Evolutionary conservation across 2,329 filamentous ascomycete genomes (phyloP).

Genomic region (Paracorniculantispora psalliotae): DNA sequence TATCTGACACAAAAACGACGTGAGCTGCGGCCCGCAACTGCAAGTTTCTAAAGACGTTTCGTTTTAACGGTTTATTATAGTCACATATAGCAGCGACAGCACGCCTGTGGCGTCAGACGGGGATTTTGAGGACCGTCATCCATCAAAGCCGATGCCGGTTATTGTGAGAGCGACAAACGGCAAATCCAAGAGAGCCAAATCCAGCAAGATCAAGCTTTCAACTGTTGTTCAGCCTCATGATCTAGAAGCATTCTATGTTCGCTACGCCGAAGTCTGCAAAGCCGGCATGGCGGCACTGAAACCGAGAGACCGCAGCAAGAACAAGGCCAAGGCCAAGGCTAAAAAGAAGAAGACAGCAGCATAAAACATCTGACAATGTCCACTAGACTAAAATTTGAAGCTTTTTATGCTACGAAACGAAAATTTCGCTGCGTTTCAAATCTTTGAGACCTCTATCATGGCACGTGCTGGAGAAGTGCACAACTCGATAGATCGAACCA

Average conservation of each 20-base stretch:
- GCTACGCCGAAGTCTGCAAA: conserved; percentile 90
- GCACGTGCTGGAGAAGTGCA: no score
- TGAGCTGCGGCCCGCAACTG: conserved; percentile 32
- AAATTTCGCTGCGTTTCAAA: neutral
- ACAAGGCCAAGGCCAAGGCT: conserved; percentile 74
- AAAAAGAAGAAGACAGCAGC: conserved; percentile 58
- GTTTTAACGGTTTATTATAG: conserved; percentile 24
- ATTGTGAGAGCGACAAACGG: conserved; percentile 83
- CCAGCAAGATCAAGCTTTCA: conserved; percentile 66
- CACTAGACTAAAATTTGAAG: no score
- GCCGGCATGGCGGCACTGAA: conserved; percentile 82
- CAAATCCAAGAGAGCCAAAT: conserved; percentile 54
- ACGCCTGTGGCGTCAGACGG: conserved; percentile 41
- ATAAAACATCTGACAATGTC: conserved; percentile 14
- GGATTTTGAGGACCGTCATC: conserved; percentile 56
- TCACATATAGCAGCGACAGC: conserved; percentile 40
- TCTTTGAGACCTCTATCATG: no score
- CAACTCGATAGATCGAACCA: no score
- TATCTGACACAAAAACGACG: conserved; percentile 73
- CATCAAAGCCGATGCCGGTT: conserved; percentile 59
- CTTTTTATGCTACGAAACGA: neutral
- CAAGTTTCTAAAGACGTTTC: neutral
- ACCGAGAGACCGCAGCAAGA: conserved; percentile 87
- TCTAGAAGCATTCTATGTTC: conserved; percentile 73
- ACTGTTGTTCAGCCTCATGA: conserved; percentile 75